These are phyloP conservation scores for Pichia deserticola DNA, from an alignment of 805 yeast genomes.

Conservation along the genomic window DNA sequence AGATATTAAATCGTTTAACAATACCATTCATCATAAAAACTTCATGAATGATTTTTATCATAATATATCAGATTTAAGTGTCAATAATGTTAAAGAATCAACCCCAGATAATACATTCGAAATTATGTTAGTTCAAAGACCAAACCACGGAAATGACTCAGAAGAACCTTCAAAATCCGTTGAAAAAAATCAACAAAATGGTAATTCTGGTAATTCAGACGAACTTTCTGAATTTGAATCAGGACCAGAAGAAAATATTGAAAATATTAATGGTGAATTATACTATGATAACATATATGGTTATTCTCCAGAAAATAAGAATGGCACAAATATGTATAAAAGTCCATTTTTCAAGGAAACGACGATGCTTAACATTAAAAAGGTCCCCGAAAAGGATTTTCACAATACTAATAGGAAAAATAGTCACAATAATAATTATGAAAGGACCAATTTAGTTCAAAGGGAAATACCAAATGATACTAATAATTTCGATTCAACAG, in stretches of 20 bases:
- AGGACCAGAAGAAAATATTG: not conserved
- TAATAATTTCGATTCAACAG: constrained; percentile 2
- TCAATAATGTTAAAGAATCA: not conserved
- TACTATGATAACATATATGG: too few species aligned
- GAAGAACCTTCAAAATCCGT: too few species aligned
- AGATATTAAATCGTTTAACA: not conserved
- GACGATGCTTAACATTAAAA: not conserved
- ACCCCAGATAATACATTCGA: not conserved
- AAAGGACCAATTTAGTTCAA: not conserved
- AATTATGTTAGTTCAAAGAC: not conserved
- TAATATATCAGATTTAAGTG: not conserved
- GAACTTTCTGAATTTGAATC: not conserved
- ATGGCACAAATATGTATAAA: not conserved
- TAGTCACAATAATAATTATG: too few species aligned
- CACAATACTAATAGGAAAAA: not conserved
- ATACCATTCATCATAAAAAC: not conserved
- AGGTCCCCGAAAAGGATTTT: not conserved
- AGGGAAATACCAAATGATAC: constrained; percentile 1
- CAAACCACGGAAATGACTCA: not conserved
- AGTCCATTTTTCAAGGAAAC: not conserved
- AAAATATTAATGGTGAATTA: too few species aligned
- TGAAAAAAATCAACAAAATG: too few species aligned
- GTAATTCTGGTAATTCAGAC: too few species aligned
- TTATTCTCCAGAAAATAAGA: not conserved
- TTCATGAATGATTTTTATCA: not conserved